phyloP scores from a whole-genome alignment of 768 basidiomycete species.

The Suillus lakei region DNA sequence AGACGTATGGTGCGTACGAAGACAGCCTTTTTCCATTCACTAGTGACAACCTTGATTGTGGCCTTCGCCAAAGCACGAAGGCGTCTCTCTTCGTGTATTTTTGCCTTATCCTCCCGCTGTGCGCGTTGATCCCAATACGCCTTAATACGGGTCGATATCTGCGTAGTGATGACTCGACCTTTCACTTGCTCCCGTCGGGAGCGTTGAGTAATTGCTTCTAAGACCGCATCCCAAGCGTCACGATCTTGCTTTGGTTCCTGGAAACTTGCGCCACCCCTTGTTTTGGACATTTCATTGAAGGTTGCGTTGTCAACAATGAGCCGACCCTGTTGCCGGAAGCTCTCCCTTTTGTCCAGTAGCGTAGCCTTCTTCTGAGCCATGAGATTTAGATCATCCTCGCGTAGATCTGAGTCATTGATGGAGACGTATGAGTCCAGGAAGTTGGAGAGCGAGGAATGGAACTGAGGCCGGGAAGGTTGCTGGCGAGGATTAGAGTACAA shows the following conservation, averaged over 20 bases:
- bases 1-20: conserved; percentile 54
- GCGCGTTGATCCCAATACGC: conserved; percentile 77
- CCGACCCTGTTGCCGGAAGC: conserved; percentile 52
- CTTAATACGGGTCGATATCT: conserved; percentile 68
- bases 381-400: conserved; percentile 40
- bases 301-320: conserved; percentile 44
- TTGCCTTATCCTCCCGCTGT: conserved; percentile 62
- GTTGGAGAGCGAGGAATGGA: conserved; percentile 55
- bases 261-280: neutral
- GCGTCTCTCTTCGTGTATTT: conserved; percentile 66
- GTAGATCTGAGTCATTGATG: conserved; percentile 54
- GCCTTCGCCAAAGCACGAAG: conserved; percentile 70
- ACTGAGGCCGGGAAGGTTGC: conserved; percentile 55
- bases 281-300: conserved; percentile 7
- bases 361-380: conserved; percentile 49
- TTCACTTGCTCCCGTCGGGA: conserved; percentile 22
- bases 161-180: conserved; percentile 51
- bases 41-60: conserved; percentile 68
- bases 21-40: conserved; percentile 89
- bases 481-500: conserved; percentile 71
- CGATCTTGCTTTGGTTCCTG: conserved; percentile 31
- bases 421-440: conserved; percentile 68
- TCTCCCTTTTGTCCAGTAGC: conserved; percentile 47
- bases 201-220: conserved; percentile 47
- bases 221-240: conserved; percentile 65